Conservation (phyloP, 345 rosid species). For the Sonneratia alba region DNA sequence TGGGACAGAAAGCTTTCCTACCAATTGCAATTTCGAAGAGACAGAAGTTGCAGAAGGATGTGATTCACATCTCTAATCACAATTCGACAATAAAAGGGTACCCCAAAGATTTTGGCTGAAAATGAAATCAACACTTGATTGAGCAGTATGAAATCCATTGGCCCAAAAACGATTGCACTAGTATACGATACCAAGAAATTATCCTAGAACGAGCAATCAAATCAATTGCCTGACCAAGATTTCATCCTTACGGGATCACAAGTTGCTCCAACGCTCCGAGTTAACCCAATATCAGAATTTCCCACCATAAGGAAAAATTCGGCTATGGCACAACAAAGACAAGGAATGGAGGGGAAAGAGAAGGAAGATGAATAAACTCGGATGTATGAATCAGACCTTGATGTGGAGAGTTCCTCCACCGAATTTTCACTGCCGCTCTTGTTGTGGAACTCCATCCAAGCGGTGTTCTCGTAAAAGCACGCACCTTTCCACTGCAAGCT, state of each 20-base stretch:
- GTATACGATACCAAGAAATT: not conserved
- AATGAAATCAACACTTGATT: not conserved
- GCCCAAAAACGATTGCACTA: not conserved
- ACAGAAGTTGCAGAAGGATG: not conserved
- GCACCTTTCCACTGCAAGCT: slow-evolving; percentile 76
- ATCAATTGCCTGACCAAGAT: not conserved
- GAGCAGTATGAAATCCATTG: not conserved
- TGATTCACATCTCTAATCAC: too few relatives aligned
- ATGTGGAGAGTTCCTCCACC: slow-evolving; percentile 96
- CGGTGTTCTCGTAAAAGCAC: slow-evolving; percentile 64
- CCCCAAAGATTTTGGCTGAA: too few relatives aligned
- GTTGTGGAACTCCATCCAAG: slow-evolving; percentile 91
- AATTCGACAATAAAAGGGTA: too few relatives aligned
- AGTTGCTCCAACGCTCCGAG: not conserved
- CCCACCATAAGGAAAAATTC: not conserved
- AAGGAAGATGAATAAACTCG: not conserved
- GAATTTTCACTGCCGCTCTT: slow-evolving; percentile 58
- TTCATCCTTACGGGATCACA: not conserved
- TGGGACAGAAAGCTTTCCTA: not conserved
- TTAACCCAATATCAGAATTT: not conserved
- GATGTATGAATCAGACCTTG: slow-evolving; percentile 31
- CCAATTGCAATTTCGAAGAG: not conserved
- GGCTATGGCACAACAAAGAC: not conserved
- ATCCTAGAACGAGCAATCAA: not conserved
- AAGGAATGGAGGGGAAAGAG: not conserved